Evolutionary conservation across 2,329 filamentous ascomycete species (phyloP).

Genomic region (Penicillium digitatum): DNA sequence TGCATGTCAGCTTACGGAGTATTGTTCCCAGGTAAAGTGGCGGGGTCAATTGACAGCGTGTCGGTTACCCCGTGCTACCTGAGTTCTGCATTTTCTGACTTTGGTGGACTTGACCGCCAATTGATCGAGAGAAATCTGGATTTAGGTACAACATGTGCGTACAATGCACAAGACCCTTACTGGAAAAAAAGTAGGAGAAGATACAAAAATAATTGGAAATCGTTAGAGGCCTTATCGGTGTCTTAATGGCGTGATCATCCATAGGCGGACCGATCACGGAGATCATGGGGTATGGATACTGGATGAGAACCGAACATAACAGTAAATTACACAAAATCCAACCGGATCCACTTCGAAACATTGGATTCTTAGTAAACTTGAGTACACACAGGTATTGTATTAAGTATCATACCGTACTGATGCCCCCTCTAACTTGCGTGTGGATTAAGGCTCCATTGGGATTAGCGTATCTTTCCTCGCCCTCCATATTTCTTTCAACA

Average conservation of each 20-base stretch:
- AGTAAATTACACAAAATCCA: background rate
- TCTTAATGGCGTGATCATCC: constrained; percentile 10
- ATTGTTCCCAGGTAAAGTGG: background rate
- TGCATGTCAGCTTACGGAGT: background rate
- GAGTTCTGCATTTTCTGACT: background rate
- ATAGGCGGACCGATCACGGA: constrained; percentile 7
- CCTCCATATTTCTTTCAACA: constrained; percentile 6
- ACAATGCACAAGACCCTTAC: background rate
- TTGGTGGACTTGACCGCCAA: background rate
- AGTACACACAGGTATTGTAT: background rate
- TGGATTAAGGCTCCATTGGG: constrained; percentile 5
- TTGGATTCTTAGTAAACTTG: background rate
- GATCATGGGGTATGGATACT: constrained; percentile 2
- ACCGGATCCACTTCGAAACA: background rate
- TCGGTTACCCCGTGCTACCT: background rate
- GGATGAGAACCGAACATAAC: background rate
- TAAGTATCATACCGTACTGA: background rate
- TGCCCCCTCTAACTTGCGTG: constrained; percentile 2
- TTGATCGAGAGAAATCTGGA: background rate
- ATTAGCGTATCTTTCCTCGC: constrained; percentile 22
- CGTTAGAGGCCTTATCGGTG: background rate
- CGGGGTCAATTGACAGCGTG: constrained; percentile 7
- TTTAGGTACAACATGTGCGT: background rate
- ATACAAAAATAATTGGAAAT: background rate
- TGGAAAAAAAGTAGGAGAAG: background rate